Evolutionary conservation across 192 early-diverging fungal species (phyloP), one percentile per base, ranked within the genome.

Genomic region (Diversispora eburnea): DNA sequence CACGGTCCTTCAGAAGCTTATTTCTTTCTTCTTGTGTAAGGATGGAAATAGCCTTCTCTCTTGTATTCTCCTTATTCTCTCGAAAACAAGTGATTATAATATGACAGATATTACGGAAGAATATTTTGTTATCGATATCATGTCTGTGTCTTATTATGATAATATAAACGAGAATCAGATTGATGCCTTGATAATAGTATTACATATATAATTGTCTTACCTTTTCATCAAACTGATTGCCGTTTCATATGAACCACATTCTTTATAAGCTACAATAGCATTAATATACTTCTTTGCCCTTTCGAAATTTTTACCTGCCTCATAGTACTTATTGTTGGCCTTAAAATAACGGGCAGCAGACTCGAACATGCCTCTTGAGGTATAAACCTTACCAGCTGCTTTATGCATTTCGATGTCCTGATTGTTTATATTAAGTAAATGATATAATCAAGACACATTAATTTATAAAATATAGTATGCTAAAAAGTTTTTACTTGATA

Each of bases 281-380:
- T 72, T 45, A 60, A 57, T 47, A 47, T 72, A 72, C 9, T 72
- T 72, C n/a, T 72, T 48, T 58, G 56, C 70, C 22, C 48, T 72
- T 72, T 60, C 56, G 20, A 25, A 72, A 60, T 60, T 46, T 3
- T 60, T 17, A 8, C 54, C 70, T 6, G 70, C 70, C 3, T 58
- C 43, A 7, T 47, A 0, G 17, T 20, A 72, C 6, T 13, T 60
- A 12, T 61, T 57, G 5, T n/a, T 19, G 5, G 58, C 48, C 19
- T 20, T 7, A 22, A 48, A 72, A 61, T 57, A 72, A 39, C 17
- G 41, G 4, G 70, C 70, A n/a, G 70, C 70, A 39, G 5, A 15
- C 3, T 72, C 70, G 8, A 60, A 60, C 43, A 60, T 72, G 15
- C 60, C 13, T 43, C 57, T 25, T 60, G 46, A 5, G 20, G 15